Percentiles rank a stretch among this genome's conserved stretches.
phyloP scores from a whole-genome alignment of 2,329 filamentous ascomycete genomes.

The Verticillium longisporum region DNA sequence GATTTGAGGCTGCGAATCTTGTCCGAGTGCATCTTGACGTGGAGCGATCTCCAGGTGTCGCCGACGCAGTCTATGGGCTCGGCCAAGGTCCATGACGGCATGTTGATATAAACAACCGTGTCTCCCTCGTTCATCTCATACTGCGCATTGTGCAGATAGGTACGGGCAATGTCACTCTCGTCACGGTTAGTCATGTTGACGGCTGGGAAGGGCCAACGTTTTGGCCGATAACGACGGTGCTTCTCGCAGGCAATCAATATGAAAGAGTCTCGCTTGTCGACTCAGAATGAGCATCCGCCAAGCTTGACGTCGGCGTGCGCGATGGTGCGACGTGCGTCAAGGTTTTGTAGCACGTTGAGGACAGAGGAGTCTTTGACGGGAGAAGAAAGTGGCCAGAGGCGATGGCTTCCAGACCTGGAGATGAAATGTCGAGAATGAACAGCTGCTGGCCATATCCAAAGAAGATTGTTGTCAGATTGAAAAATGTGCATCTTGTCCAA shows the following conservation, averaged over 20 bases:
- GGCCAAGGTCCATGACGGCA: constrained; percentile 16
- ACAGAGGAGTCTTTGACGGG: too few relatives aligned
- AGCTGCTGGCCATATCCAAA: too few relatives aligned
- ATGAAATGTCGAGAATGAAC: too few relatives aligned
- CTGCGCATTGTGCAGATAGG: constrained; percentile 12
- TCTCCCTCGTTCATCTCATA: constrained; percentile 25
- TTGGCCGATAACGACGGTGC: background rate
- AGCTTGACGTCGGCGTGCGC: too few relatives aligned
- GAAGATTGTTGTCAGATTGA: background rate
- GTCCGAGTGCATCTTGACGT: constrained; percentile 33
- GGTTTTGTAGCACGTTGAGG: too few relatives aligned
- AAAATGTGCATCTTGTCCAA: background rate
- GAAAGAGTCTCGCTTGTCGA: background rate
- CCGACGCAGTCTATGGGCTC: constrained; percentile 26
- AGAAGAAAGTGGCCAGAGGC: too few relatives aligned
- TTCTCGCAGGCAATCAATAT: background rate
- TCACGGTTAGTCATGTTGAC: background rate
- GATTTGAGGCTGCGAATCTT: constrained; percentile 41
- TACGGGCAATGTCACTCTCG: background rate
- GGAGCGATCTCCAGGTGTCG: constrained; percentile 22
- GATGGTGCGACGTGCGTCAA: too few relatives aligned
- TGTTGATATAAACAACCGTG: constrained; percentile 36
- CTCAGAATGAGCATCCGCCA: too few relatives aligned
- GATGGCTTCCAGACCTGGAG: too few relatives aligned
- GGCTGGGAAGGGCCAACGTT: background rate